Evolutionary conservation across 495 filamentous ascomycete species (phyloP).

Genomic region (Amphirosellinia nigrospora): DNA sequence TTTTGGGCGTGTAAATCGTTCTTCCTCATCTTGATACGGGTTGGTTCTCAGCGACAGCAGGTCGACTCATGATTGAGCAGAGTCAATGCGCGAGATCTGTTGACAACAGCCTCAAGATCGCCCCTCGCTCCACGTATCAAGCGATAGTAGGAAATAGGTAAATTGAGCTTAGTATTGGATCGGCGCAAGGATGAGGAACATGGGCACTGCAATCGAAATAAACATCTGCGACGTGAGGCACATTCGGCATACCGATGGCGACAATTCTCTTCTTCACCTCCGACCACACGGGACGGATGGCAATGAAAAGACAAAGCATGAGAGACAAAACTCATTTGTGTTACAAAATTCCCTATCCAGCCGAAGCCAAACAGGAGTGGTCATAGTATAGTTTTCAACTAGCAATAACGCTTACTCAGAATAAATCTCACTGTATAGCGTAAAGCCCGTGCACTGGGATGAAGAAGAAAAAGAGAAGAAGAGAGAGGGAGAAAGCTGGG

Average conservation of each 20-base stretch:
- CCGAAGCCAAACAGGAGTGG: slow-evolving; percentile 49
- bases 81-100: too few relatives aligned
- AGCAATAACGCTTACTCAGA: slow-evolving; percentile 62
- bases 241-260: background rate
- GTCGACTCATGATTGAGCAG: too few relatives aligned
- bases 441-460: slow-evolving; percentile 61
- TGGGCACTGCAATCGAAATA: background rate
- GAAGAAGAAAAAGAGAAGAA: slow-evolving; percentile 38
- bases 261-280: slow-evolving; percentile 28
- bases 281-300: slow-evolving; percentile 32
- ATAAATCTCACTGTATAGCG: slow-evolving; percentile 60
- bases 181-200: too few relatives aligned
- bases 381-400: slow-evolving; percentile 62
- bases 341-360: slow-evolving; percentile 53
- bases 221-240: background rate
- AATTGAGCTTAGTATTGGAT: background rate
- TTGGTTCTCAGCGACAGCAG: background rate
- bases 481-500: background rate
- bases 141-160: background rate
- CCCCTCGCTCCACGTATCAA: background rate
- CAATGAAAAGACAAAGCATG: slow-evolving; percentile 32
- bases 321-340: slow-evolving; percentile 20
- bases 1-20: background rate
- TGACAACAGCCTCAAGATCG: too few relatives aligned
- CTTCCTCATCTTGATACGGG: background rate